A percentile compares a stretch with the other conserved stretches of the same genome.
phyloP scores from a whole-genome alignment of 345 rosid genomes.

The Hypericum perforatum region DNA sequence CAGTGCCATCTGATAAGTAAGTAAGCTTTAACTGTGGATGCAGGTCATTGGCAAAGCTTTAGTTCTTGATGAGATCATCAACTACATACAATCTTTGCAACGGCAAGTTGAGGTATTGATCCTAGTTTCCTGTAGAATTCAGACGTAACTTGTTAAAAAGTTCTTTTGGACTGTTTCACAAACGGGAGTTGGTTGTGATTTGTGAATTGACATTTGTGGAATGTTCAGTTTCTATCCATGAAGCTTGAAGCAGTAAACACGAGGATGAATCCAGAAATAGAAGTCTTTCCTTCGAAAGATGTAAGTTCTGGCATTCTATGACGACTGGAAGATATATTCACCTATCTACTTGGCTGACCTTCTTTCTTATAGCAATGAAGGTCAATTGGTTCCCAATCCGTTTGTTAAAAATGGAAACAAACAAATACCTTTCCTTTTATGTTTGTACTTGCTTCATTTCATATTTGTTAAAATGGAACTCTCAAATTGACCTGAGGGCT shows the following conservation, averaged over 20 bases:
- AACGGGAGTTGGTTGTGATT: neutral
- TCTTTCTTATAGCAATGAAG: too few species aligned
- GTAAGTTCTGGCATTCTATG: conserved; percentile 23
- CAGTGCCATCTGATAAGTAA: neutral
- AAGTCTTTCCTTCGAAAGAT: conserved; percentile 66
- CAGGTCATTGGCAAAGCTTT: conserved; percentile 91
- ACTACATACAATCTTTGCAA: conserved; percentile 83
- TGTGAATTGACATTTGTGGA: conserved; percentile 10
- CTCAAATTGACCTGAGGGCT: too few species aligned
- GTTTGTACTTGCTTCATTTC: too few species aligned
- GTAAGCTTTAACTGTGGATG: conserved; percentile 14
- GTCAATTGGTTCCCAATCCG: too few species aligned
- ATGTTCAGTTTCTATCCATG: conserved; percentile 77
- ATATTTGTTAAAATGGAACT: too few species aligned
- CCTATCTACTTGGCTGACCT: too few species aligned
- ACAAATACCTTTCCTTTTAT: too few species aligned
- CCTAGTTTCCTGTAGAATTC: neutral
- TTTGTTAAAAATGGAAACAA: too few species aligned
- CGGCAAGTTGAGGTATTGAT: conserved; percentile 72
- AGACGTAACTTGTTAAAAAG: neutral
- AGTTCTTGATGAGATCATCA: conserved; percentile 84
- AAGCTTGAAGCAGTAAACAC: conserved; percentile 84
- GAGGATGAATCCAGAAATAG: conserved; percentile 51
- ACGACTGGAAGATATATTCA: too few species aligned
- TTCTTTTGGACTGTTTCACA: neutral